Conservation (phyloP, 805 yeast species). For the Spathaspora sp. region DNA sequence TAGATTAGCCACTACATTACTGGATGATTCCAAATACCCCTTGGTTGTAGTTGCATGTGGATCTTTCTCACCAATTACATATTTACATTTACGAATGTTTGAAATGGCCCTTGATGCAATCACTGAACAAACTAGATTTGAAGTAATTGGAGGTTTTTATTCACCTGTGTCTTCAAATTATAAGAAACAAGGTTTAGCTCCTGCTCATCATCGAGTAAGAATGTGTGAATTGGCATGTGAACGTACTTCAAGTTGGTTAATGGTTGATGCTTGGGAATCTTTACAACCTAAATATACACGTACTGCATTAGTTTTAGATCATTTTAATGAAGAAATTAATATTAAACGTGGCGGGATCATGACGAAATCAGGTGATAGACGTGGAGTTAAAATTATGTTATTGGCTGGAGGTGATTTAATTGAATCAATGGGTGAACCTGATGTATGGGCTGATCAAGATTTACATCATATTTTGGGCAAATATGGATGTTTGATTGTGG, state of each 20-base stretch:
- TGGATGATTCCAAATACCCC: conserved; percentile 78
- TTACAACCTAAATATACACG: conserved; percentile 87
- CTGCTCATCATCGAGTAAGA: conserved; percentile 83
- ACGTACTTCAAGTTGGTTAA: conserved; percentile 92
- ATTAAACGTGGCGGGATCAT: conserved; percentile 82
- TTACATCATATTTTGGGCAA: conserved; percentile 92
- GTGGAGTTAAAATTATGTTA: conserved; percentile 92
- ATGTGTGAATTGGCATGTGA: conserved; percentile 99
- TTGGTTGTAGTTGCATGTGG: conserved; percentile 97
- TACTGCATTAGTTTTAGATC: conserved; percentile 93
- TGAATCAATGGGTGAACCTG: conserved; percentile 99
- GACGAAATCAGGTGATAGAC: conserved; percentile 52
- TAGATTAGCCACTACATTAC: conserved; percentile 64
- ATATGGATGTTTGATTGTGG: conserved; percentile 95
- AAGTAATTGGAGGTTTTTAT: conserved; percentile 94
- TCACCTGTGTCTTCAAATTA: conserved; percentile 94
- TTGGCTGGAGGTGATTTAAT: conserved; percentile 97
- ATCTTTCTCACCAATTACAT: conserved; percentile 92
- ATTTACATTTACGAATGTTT: conserved; percentile 92
- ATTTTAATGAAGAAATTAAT: conserved; percentile 92
- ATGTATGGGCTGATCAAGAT: conserved; percentile 97
- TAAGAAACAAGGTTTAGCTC: conserved; percentile 88
- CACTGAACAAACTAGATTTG: conserved; percentile 86
- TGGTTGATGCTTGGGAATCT: conserved; percentile 99
- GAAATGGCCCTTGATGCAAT: conserved; percentile 97